phyloP scores from a whole-genome alignment of 225 moss, liverwort and hornwort genomes.

The Pleurozium schreberi region DNA sequence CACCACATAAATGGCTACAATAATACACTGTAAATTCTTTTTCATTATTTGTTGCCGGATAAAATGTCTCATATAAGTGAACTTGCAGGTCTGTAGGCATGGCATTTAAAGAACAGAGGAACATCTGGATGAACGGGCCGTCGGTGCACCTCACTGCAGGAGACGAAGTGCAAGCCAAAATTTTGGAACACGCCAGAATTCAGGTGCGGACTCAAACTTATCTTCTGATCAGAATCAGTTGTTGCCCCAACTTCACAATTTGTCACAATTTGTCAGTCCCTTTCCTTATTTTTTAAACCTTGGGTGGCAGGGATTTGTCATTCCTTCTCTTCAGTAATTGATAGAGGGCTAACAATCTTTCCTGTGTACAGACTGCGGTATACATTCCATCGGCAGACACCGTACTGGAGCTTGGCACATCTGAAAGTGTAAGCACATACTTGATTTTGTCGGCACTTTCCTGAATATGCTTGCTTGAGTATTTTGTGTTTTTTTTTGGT shows the following conservation, averaged over 20 bases:
- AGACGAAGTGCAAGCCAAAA: conserved; percentile 20
- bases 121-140: conserved; percentile 46
- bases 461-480: not conserved
- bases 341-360: not conserved
- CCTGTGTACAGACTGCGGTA: conserved; percentile 30
- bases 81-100: conserved; percentile 36
- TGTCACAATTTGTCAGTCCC: not conserved
- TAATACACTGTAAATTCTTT: not conserved
- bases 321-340: not conserved
- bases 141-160: conserved; percentile 12
- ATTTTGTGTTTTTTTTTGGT: not conserved
- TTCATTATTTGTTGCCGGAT: not conserved
- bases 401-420: conserved; percentile 69
- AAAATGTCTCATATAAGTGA: not conserved
- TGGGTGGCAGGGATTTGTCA: not conserved
- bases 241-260: not conserved
- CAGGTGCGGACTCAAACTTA: not conserved
- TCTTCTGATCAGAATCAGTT: not conserved
- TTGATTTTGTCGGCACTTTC: too few species aligned
- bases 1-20: not conserved
- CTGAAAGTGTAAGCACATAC: conserved; percentile 7
- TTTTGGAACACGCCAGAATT: conserved; percentile 41
- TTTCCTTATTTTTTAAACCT: not conserved
- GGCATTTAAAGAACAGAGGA: conserved; percentile 10
- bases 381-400: conserved; percentile 43